These are phyloP conservation scores for Quercus phellos DNA, from an alignment of 331 rosid species.

Conservation along the genomic window DNA sequence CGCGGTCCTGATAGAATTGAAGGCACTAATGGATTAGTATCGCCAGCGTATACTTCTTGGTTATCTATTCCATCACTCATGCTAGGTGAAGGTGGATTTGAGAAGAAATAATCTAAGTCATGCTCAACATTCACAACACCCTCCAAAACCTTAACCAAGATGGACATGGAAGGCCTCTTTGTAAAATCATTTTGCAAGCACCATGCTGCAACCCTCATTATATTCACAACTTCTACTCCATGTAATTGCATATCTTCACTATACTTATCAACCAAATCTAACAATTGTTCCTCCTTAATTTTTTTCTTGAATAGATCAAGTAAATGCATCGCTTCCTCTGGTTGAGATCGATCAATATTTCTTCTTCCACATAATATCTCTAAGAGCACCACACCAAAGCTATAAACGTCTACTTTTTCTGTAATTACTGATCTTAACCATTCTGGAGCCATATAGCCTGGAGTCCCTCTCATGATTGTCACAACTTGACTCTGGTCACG, in stretches of 20 bases:
- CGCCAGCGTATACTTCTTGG: no score
- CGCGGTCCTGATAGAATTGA: no score
- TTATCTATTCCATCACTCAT: no score
- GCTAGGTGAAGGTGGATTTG: neutral
- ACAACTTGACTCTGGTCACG: neutral
- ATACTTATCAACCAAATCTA: neutral
- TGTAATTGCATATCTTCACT: no score
- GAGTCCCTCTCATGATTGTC: constrained; percentile 1
- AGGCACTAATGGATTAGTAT: no score
- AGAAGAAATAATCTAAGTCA: neutral
- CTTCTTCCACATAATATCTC: constrained; percentile 7
- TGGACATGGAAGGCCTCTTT: neutral
- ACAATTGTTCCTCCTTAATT: neutral
- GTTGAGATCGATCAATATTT: neutral
- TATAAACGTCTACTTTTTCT: constrained; percentile 5
- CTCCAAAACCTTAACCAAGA: constrained; percentile 1
- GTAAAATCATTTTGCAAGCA: neutral
- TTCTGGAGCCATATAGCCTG: constrained; percentile 8
- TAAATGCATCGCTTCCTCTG: no score
- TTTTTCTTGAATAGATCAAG: neutral
- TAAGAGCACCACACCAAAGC: constrained; percentile 15
- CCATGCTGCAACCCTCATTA: constrained; percentile 2
- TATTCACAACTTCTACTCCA: neutral
- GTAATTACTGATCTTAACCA: neutral
- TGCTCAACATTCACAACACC: neutral